Evolutionary conservation across 2,329 filamentous ascomycete species (phyloP), one percentile per base, ranked within the genome.

Genomic region (Colletotrichum eremochloae): DNA sequence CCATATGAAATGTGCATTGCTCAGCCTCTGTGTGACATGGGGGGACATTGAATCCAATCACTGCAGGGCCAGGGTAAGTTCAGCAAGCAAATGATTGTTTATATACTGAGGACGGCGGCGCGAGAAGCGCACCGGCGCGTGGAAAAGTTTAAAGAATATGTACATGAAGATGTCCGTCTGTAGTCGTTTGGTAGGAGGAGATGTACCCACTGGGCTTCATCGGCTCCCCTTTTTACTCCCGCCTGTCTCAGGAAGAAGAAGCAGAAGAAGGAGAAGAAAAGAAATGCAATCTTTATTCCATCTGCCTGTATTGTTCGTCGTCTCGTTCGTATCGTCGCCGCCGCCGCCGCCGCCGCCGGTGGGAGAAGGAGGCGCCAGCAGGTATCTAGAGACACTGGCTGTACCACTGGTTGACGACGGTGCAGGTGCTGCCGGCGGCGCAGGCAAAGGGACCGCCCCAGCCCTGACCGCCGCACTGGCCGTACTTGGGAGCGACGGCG

Each of bases 401-500:
- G 78, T 85, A 85, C 75, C 76, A 85, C 64, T 80, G 77, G 76
- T 85, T 85, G 68, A 78, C 53, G 63, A 78, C 78, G 44, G 74
- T 78, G 79, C 83, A 86, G 38, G 78, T 83, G 58, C 68, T 80
- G 29, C 79, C 79, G 38, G 78, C 75, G 46, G 74, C 78, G 74
- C 84, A 85, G 8, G 71, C 71, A 2, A 77, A 83, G 48, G 81
- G 78, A 15, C 84, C 83, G 33, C 48, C 78, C 71, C 75, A 85
- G 46, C 74, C 78, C 50, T 24, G 70, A 36, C 83, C 82, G 44
- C 81, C 83, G 56, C 83, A 85, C 75, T 84, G 82, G 11, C 77
- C 81, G 68, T 76, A 84, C 58, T 77, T 78, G 9, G 76, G 75
- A 14, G 78, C 74, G 18, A 77, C 71, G 67, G 77, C 71, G 67